Evolutionary conservation across 2,329 filamentous ascomycete genomes (phyloP).

Genomic region (Fusarium ramigenum): DNA sequence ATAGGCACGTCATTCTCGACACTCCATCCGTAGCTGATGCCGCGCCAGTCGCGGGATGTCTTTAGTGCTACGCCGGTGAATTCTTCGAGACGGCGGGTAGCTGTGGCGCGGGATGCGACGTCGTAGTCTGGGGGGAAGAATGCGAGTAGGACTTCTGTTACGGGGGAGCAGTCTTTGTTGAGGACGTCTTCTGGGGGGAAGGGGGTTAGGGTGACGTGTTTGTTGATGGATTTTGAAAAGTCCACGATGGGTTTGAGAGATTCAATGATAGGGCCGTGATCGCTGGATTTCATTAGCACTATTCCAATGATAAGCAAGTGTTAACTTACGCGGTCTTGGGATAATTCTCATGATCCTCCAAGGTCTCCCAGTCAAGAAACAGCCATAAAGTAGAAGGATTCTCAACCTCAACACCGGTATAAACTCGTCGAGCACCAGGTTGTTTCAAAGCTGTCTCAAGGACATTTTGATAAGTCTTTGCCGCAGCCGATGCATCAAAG

Average conservation of each 20-base stretch:
- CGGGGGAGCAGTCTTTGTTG: conserved; percentile 26
- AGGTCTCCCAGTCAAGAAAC: conserved; percentile 41
- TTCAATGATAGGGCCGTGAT: conserved; percentile 25
- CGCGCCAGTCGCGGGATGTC: conserved; percentile 31
- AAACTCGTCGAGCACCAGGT: conserved; percentile 36
- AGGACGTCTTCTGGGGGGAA: conserved; percentile 38
- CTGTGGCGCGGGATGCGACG: conserved; percentile 26
- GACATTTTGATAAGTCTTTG: conserved; percentile 24
- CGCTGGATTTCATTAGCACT: neutral
- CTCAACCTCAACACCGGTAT: conserved; percentile 39
- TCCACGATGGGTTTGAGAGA: conserved; percentile 28
- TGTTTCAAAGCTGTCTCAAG: conserved; percentile 34
- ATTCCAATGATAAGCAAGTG: rapidly evolving
- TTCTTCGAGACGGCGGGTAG: conserved; percentile 26
- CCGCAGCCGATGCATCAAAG: conserved; percentile 22
- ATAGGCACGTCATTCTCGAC: conserved; percentile 46
- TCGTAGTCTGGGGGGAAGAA: conserved; percentile 37
- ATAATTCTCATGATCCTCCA: conserved; percentile 33
- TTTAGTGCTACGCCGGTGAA: conserved; percentile 32
- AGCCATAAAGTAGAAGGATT: conserved; percentile 38
- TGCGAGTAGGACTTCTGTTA: conserved; percentile 36
- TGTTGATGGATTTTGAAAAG: conserved; percentile 28
- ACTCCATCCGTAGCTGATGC: conserved; percentile 46
- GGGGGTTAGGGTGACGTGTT: conserved; percentile 36
- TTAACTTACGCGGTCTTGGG: conserved; percentile 14